These are phyloP conservation scores for Akanthomyces lecanii DNA, from an alignment of 2,329 filamentous ascomycete species.

Conservation along the genomic window DNA sequence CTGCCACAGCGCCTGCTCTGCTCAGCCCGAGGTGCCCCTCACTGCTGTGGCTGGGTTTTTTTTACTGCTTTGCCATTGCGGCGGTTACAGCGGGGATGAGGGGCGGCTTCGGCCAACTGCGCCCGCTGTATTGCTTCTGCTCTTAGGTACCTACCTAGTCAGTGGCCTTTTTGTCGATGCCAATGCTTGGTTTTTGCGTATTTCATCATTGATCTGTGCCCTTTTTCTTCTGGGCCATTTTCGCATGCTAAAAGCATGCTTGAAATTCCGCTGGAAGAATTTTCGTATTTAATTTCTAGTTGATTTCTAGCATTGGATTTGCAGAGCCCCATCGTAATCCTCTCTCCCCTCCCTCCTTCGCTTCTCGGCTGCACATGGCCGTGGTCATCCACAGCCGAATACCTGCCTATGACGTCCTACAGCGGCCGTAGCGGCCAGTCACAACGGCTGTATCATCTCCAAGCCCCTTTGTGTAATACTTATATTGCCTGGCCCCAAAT, in stretches of 20 bases:
- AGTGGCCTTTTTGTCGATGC: background rate
- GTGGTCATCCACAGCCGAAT: background rate
- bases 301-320: background rate
- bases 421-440: background rate
- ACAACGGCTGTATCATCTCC: background rate
- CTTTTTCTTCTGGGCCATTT: background rate
- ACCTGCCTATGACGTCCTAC: background rate
- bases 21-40: constrained; percentile 13
- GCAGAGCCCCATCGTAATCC: background rate
- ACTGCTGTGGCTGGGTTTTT: constrained; percentile 3
- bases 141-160: background rate
- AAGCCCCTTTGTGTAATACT: background rate
- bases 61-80: background rate
- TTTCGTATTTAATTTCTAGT: too few relatives aligned
- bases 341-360: background rate
- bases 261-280: too few relatives aligned
- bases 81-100: background rate
- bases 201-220: background rate
- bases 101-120: background rate
- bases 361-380: background rate
- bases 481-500: background rate
- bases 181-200: background rate
- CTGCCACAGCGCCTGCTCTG: background rate
- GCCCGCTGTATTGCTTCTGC: background rate
- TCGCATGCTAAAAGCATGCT: background rate